Conservation (phyloP, 139 green algal genomes). For the Coccomyxa sp. region DNA sequence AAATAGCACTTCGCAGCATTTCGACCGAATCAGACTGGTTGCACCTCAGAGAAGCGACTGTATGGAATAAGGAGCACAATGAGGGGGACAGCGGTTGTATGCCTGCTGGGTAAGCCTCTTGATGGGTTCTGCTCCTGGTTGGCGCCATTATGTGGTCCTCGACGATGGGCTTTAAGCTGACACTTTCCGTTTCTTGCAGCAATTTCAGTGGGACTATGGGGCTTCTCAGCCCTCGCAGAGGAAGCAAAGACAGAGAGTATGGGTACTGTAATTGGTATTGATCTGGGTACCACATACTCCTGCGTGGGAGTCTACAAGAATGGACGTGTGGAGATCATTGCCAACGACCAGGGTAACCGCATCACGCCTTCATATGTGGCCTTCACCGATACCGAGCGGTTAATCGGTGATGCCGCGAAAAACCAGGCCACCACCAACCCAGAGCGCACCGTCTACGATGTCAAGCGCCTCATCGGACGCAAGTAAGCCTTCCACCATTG, state of each 20-base stretch:
- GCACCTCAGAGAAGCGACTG: no score
- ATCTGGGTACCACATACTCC: slow-evolving; percentile 92
- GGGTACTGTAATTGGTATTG: slow-evolving; percentile 94
- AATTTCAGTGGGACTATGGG: background rate
- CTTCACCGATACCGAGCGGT: slow-evolving; percentile 99
- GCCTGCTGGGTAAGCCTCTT: background rate
- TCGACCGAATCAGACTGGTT: no score
- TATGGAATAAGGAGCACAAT: background rate
- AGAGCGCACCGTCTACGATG: slow-evolving; percentile 92
- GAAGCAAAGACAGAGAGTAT: slow-evolving; percentile 26
- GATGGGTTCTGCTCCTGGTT: background rate
- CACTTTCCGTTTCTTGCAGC: background rate
- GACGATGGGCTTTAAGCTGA: background rate
- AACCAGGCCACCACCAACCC: slow-evolving; percentile 97
- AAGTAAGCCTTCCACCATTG: slow-evolving; percentile 49
- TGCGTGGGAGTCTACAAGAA: slow-evolving; percentile 99
- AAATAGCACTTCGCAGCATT: no score
- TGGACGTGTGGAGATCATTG: slow-evolving; percentile 97
- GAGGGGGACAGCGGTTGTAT: background rate
- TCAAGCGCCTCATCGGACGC: slow-evolving; percentile 97
- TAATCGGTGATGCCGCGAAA: slow-evolving; percentile 98
- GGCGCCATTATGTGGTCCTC: background rate
- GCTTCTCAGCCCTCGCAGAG: background rate
- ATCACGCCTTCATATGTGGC: slow-evolving; percentile 99
- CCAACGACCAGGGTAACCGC: slow-evolving; percentile 95